phyloP scores from a whole-genome alignment of 208 protist species.

The Leishmania tarentolae region DNA sequence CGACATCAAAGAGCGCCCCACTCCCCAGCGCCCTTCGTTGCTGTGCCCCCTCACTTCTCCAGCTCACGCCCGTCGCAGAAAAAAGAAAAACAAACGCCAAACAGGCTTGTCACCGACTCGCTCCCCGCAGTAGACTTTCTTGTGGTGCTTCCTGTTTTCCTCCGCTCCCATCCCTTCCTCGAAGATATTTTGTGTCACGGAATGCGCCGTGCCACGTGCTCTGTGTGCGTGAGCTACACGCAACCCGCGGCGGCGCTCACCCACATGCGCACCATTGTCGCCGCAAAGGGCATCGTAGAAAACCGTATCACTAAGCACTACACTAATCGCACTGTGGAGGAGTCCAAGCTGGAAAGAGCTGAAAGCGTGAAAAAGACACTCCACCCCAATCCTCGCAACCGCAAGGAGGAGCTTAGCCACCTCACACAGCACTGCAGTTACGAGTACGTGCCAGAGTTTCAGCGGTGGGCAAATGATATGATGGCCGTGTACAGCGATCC shows the following conservation, averaged over 20 bases:
- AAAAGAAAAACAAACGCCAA: too few relatives aligned
- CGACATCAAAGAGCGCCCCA: not conserved
- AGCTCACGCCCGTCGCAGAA: not conserved
- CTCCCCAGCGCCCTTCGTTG: not conserved
- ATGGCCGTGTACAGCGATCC: conserved; percentile 90
- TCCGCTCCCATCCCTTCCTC: not conserved
- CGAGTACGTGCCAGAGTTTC: conserved; percentile 92
- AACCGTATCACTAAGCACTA: conserved; percentile 88
- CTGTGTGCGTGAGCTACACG: conserved; percentile 11
- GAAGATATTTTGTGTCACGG: not conserved
- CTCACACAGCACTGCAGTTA: conserved; percentile 87
- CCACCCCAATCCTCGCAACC: conserved; percentile 78
- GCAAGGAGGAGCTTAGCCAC: conserved; percentile 88
- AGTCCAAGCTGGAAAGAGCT: conserved; percentile 72
- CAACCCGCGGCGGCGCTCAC: not conserved
- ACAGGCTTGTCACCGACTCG: too few relatives aligned
- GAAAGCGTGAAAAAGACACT: conserved; percentile 46
- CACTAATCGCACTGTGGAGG: conserved; percentile 76
- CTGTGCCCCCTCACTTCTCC: not conserved
- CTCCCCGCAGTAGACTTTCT: not conserved
- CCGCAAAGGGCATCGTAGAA: conserved; percentile 87
- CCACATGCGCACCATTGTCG: conserved; percentile 52
- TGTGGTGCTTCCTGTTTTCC: not conserved
- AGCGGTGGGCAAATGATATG: conserved; percentile 92
- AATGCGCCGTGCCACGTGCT: conserved; percentile 23